Percentiles rank a stretch among this genome's conserved stretches.
phyloP scores from a whole-genome alignment of 345 rosid species.

The Salix purpurea region DNA sequence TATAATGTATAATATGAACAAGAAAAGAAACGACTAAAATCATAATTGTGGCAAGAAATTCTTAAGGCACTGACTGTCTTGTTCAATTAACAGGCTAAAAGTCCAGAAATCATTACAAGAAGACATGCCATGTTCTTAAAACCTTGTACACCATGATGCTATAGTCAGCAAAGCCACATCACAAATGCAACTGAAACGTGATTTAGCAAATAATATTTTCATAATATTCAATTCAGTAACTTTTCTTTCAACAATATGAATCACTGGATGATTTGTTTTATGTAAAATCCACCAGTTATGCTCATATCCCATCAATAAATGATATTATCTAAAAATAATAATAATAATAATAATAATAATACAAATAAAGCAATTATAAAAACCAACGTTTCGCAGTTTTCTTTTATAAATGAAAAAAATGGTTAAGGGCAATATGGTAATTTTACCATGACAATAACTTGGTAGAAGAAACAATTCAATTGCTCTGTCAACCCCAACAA shows the following conservation, averaged over 20 bases:
- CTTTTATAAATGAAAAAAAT: not conserved
- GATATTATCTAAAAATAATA: not conserved
- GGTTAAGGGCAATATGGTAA: slow-evolving; percentile 4
- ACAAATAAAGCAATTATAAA: not conserved
- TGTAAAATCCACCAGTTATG: too few species aligned
- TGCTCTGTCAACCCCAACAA: not conserved
- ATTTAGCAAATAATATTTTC: not conserved
- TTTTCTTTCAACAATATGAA: not conserved
- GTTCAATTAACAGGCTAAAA: not conserved
- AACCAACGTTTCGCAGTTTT: not conserved
- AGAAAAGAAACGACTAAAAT: not conserved
- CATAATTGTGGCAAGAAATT: not conserved
- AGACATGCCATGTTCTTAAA: not conserved
- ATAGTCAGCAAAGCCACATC: not conserved
- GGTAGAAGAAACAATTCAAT: not conserved
- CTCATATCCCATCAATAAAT: not conserved
- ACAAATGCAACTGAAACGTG: not conserved
- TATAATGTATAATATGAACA: too few species aligned
- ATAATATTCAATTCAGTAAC: not conserved
- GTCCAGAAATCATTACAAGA: not conserved
- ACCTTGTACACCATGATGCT: not conserved
- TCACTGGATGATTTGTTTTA: too few species aligned
- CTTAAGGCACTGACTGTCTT: not conserved
- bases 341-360: not conserved
- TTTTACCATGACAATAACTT: not conserved